phyloP scores from a whole-genome alignment of 2,329 filamentous ascomycete species.

The Ceratocystis ficicola region DNA sequence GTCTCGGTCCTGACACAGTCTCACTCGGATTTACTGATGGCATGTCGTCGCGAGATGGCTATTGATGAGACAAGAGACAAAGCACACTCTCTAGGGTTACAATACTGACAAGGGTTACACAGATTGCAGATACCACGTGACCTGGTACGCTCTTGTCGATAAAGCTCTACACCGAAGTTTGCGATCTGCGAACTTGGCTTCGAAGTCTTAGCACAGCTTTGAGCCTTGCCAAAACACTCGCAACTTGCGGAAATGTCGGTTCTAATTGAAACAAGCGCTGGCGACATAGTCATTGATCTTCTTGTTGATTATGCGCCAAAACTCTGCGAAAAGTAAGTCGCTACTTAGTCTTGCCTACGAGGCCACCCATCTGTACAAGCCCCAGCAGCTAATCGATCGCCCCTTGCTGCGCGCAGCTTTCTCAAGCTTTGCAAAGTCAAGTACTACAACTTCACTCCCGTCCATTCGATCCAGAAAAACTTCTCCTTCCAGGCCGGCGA shows the following conservation, averaged over 20 bases:
- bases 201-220: background rate
- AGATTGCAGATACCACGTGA: background rate
- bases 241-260: constrained; percentile 58
- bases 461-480: constrained; percentile 84
- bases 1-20: too few species aligned
- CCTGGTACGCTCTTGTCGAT: background rate
- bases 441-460: constrained; percentile 95
- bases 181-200: background rate
- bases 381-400: constrained; percentile 22
- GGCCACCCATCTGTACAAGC: too few species aligned
- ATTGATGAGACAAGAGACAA: too few species aligned
- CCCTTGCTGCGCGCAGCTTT: constrained; percentile 55
- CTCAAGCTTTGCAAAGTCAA: constrained; percentile 97
- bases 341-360: constrained; percentile 21
- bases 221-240: background rate
- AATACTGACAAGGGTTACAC: background rate
- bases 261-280: constrained; percentile 79
- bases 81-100: too few species aligned
- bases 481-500: constrained; percentile 97
- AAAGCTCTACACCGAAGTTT: background rate
- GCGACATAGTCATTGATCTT: constrained; percentile 90
- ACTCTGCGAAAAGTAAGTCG: constrained; percentile 85
- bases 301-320: constrained; percentile 79
- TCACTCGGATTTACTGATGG: too few species aligned
- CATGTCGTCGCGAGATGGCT: too few species aligned